Evolutionary conservation across 1,139 yeast genomes (phyloP).

Genomic region (Candida sp.): DNA sequence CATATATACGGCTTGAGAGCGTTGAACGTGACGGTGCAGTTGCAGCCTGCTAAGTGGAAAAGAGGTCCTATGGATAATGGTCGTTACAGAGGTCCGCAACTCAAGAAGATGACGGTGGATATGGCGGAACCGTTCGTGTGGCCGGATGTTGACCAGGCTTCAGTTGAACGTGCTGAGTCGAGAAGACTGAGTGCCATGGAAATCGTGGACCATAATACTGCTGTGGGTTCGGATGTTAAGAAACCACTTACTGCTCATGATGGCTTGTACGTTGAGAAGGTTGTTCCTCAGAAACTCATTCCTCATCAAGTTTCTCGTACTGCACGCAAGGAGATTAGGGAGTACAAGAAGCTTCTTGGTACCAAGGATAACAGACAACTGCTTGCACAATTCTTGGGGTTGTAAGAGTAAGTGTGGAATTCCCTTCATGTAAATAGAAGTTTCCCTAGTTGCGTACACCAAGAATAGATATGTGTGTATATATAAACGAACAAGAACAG

Average conservation of each 20-base stretch:
- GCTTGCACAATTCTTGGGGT: constrained; percentile 31
- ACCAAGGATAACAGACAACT: constrained; percentile 33
- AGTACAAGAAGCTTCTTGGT: constrained; percentile 13
- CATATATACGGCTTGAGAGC: constrained; percentile 89
- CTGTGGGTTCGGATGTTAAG: constrained; percentile 67
- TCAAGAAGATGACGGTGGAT: constrained; percentile 93
- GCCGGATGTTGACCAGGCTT: constrained; percentile 61
- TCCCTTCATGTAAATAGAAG: constrained; percentile 9
- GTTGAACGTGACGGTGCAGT: constrained; percentile 83
- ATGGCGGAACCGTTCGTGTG: constrained; percentile 93
- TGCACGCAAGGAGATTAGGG: constrained; percentile 28
- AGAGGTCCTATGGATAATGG: constrained; percentile 67
- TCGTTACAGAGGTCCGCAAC: constrained; percentile 80
- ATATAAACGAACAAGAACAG: neutral
- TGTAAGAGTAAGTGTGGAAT: constrained; percentile 1
- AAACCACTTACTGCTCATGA: constrained; percentile 77
- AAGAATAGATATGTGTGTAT: neutral
- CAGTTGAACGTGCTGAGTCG: constrained; percentile 14
- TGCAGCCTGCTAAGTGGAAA: constrained; percentile 72
- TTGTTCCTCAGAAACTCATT: constrained; percentile 73
- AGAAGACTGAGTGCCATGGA: constrained; percentile 17
- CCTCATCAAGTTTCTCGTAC: constrained; percentile 53
- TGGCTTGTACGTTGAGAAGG: constrained; percentile 77
- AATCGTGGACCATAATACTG: constrained; percentile 12
- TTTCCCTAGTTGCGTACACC: neutral